Evolutionary conservation across 371 early-diverging fungal genomes (phyloP), one percentile per base, ranked within the genome.

Genomic region (Apophysomyces ossiformis): DNA sequence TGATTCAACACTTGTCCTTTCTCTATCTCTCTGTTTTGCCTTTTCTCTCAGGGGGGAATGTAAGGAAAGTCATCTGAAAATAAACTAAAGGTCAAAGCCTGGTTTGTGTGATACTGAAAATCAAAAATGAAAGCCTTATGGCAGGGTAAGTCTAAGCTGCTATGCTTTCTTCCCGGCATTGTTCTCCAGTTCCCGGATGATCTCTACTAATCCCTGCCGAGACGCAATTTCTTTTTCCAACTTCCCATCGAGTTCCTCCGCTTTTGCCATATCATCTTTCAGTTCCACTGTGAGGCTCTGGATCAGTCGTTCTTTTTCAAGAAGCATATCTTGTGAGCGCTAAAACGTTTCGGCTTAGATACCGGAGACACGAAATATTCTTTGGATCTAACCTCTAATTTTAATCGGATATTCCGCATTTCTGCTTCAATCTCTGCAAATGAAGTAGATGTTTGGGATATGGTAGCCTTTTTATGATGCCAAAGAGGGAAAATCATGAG

Each of bases 391-490:
- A 63, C 68, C 68, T 68, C 59, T 5, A 68, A 37, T 43, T 68
- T 68, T 36, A 68, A 43, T 13, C 47, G 57, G 15, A 68, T 58
- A 13, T 58, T 38, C 7, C 63, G 62, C 16, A 60, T 56, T 60
- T 68, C 60, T 12, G 16, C 59, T 32, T 65, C 57, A 32, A 65
- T 54, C 60, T 65, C 66, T 12, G 47, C 38, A 59, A 65, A 65
- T 5, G 60, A 46, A 16, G 45, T 21, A 7, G 66, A 65, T 2
- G 66, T 56, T 32, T 65, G 43, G 12, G 58, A 37, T 18, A 65
- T 37, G 15, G 60, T 60, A 37, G 58, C 36, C 66, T 65, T 21
- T 21, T 5, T 13, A 7, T 7, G 6, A n/a, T 47, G 5, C 16
- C 11, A 21, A 57, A 21, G 5, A 43, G n/a, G 58, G 46, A 39